phyloP scores from a whole-genome alignment of 768 basidiomycete genomes.

The Podaxis sp. region DNA sequence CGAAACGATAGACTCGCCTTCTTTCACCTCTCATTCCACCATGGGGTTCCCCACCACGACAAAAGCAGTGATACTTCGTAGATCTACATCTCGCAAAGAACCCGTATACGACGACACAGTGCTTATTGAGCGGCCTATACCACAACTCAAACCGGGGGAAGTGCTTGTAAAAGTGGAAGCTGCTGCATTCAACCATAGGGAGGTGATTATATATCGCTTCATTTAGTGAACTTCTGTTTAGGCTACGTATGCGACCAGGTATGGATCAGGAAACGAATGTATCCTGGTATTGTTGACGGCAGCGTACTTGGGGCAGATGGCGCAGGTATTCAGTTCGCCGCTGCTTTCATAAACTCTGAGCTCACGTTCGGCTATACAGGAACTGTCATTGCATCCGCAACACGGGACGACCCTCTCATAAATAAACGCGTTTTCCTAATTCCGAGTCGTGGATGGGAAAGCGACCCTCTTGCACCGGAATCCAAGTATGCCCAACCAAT shows the following conservation, averaged over 20 bases:
- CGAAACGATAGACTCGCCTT: too few relatives aligned
- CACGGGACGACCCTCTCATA: constrained; percentile 51
- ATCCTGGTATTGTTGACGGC: constrained; percentile 58
- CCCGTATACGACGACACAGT: constrained; percentile 40
- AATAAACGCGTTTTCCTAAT: constrained; percentile 68
- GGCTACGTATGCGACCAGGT: constrained; percentile 36
- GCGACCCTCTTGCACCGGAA: constrained; percentile 61
- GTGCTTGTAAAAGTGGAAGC: constrained; percentile 66
- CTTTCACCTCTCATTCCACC: not conserved
- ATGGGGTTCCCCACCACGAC: not conserved
- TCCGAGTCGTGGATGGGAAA: constrained; percentile 76
- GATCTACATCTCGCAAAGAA: not conserved
- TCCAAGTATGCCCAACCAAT: constrained; percentile 34
- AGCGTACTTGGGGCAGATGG: constrained; percentile 69
- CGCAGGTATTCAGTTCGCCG: constrained; percentile 42
- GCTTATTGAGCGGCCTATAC: constrained; percentile 46
- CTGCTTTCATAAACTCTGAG: not conserved
- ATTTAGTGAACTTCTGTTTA: not conserved
- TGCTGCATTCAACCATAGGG: constrained; percentile 74
- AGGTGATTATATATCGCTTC: constrained; percentile 33
- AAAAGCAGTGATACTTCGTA: not conserved
- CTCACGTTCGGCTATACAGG: constrained; percentile 32
- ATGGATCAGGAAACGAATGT: constrained; percentile 68
- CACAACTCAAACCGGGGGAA: constrained; percentile 48
- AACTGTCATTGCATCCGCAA: constrained; percentile 53